Evolutionary conservation across 1,284 basidiomycete species (phyloP), one percentile per base, ranked within the genome.

Genomic region (Caloboletus firmus): DNA sequence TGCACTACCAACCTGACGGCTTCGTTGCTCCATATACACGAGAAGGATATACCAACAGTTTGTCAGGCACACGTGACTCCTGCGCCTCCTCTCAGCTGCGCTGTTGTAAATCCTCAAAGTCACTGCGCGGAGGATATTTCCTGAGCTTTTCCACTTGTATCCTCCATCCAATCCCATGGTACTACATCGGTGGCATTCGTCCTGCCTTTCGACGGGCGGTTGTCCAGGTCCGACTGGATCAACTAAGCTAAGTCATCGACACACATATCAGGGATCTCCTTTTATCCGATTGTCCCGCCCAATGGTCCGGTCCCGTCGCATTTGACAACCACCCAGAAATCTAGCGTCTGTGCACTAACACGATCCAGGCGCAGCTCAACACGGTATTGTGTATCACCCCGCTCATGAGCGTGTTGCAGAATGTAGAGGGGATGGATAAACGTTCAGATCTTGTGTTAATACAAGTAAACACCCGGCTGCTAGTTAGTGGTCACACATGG

Each of bases 21-120:
- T 76, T 80, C 22, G 85, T 83, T n/a, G 94, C 93, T 0, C 92
- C 94, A 0, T 69, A n/a, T 97, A 11, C 69, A 81, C 47, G 71
- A 77, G 3, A 68, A 74, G 2, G 93, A 97, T 65, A 77, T 98
- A 15, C 77, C 80, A 0, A 72, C 83, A 48, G 75, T 98, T 8
- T 65, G 67, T n/a, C 60, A 64, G 15, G 76, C 79, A 1, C 71
- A 84, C 28, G 62, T 59, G 5, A 58, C 77, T 0, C 74, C 81
- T 0, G 73, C 67, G 9, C 60, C 63, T 1, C 58, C 72, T 12
- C 66, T 80, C 17, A 57, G 49, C 3, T 63, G 63, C 40, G 77
- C 77, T 3, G 60, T 70, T 31, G 49, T 79, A 17, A 59, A 63
- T 28, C 68, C 71, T n/a, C 54, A 59, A 20, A 41, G 55, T 8